These are phyloP conservation scores for Ascochyta fabae DNA, from an alignment of 2,329 filamentous ascomycete species.

Conservation along the genomic window DNA sequence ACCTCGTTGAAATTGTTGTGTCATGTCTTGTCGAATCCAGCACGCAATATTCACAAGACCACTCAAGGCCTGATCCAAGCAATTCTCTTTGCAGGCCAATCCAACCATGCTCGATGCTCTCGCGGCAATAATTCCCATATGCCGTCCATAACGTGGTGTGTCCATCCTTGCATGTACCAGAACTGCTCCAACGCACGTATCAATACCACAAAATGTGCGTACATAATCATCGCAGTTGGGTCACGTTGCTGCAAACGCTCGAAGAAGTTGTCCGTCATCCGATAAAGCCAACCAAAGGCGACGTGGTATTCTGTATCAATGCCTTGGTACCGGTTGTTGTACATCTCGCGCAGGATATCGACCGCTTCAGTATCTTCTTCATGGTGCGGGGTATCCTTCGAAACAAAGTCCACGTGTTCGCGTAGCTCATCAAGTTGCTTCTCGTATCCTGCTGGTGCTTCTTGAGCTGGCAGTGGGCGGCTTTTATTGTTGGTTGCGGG, in stretches of 20 bases:
- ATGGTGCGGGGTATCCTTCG: constrained; percentile 2
- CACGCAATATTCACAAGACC: not conserved
- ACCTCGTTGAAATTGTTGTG: not conserved
- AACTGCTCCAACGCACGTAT: constrained; percentile 36
- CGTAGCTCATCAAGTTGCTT: constrained; percentile 26
- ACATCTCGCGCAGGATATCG: constrained; percentile 29
- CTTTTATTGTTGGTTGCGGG: constrained; percentile 12
- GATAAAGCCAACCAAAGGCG: constrained; percentile 35
- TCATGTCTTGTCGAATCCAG: not conserved
- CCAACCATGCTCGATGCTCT: constrained; percentile 31
- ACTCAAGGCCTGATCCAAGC: constrained; percentile 33
- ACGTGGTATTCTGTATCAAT: constrained; percentile 36
- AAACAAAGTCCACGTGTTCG: constrained; percentile 18
- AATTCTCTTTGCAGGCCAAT: constrained; percentile 32
- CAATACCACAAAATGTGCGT: constrained; percentile 37
- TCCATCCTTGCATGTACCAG: constrained; percentile 44
- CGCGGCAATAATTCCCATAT: constrained; percentile 27
- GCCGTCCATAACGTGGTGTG: constrained; percentile 34
- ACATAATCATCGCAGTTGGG: constrained; percentile 29
- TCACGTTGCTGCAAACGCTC: constrained; percentile 32
- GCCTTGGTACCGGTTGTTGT: constrained; percentile 29
- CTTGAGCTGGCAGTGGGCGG: constrained; percentile 20
- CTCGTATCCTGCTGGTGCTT: constrained; percentile 24
- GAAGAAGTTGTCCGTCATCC: constrained; percentile 33
- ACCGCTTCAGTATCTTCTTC: constrained; percentile 19